phyloP scores from a whole-genome alignment of 176 grass and related monocot genomes.

The Triticum dicoccoides region DNA sequence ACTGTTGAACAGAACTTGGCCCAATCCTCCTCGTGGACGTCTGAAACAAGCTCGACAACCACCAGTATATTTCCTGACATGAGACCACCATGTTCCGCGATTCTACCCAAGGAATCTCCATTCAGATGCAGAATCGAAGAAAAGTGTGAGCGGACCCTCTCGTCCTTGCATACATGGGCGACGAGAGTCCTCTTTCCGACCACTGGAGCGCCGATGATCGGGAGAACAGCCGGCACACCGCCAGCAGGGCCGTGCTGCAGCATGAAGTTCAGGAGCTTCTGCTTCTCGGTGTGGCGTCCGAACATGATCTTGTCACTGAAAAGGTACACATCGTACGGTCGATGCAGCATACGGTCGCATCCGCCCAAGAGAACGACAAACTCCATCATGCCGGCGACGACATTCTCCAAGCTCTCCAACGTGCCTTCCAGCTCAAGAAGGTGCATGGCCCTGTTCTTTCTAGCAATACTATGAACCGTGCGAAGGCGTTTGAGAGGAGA shows the following conservation, averaged over 20 bases:
- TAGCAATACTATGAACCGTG: neutral
- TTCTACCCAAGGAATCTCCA: neutral
- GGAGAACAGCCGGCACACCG: neutral
- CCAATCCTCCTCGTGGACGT: neutral
- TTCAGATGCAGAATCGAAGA: neutral
- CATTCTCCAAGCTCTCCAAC: neutral
- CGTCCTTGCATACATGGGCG: neutral
- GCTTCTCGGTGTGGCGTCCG: neutral
- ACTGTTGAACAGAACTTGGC: neutral
- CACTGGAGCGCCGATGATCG: neutral
- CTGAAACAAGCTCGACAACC: neutral
- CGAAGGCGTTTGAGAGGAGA: neutral
- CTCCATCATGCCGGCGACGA: neutral
- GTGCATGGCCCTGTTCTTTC: neutral
- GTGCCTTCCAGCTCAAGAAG: neutral
- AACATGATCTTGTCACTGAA: neutral
- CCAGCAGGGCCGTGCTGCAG: neutral
- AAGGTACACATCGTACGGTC: neutral
- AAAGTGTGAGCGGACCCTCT: neutral
- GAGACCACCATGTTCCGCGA: neutral
- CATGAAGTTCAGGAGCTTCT: neutral
- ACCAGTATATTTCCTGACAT: neutral
- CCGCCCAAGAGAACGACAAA: neutral
- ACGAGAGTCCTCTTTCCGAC: neutral
- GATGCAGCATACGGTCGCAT: neutral